Percentiles rank a stretch among this genome's conserved stretches.
Evolutionary conservation across 495 filamentous ascomycete genomes (phyloP).

Genomic region (Penicillium goetzii): DNA sequence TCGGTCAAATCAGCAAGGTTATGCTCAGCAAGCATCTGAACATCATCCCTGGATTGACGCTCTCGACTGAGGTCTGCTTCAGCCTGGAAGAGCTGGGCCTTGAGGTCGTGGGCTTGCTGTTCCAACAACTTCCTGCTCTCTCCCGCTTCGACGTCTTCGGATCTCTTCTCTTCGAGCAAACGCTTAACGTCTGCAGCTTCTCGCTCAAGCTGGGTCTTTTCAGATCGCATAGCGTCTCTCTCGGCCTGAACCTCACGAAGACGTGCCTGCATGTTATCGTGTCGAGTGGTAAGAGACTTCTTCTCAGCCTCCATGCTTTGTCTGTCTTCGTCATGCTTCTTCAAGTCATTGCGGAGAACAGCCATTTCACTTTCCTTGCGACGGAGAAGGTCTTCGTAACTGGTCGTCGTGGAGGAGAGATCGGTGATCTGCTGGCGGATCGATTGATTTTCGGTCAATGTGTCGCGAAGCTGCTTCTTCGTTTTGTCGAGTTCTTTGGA

Average conservation of each 20-base stretch:
- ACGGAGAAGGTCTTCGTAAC: conserved; percentile 89
- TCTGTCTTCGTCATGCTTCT: conserved; percentile 77
- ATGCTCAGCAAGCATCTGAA: conserved; percentile 88
- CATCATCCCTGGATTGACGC: conserved; percentile 93
- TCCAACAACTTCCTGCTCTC: conserved; percentile 86
- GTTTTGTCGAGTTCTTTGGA: conserved; percentile 79
- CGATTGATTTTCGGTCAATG: conserved; percentile 80
- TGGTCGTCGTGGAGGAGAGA: conserved; percentile 86
- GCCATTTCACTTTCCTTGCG: conserved; percentile 93
- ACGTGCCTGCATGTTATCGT: conserved; percentile 76
- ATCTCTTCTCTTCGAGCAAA: conserved; percentile 83
- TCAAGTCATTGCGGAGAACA: conserved; percentile 80
- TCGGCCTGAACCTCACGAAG: conserved; percentile 87
- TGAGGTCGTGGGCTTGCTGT: conserved; percentile 83
- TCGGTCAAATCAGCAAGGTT: conserved; percentile 79
- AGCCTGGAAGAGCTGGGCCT: conserved; percentile 78
- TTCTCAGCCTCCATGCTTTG: conserved; percentile 76
- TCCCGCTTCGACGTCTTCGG: conserved; percentile 84
- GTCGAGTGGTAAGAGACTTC: conserved; percentile 65
- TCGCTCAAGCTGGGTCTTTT: conserved; percentile 79
- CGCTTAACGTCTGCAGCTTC: conserved; percentile 88
- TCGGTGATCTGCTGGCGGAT: conserved; percentile 84
- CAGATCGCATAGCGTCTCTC: conserved; percentile 80
- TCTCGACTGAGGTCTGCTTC: conserved; percentile 90
- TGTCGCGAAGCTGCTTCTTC: conserved; percentile 70